Percentiles rank a stretch among this genome's conserved stretches.
These are phyloP conservation scores for Leccinum imitatum DNA, from an alignment of 768 basidiomycete species.

Conservation along the genomic window DNA sequence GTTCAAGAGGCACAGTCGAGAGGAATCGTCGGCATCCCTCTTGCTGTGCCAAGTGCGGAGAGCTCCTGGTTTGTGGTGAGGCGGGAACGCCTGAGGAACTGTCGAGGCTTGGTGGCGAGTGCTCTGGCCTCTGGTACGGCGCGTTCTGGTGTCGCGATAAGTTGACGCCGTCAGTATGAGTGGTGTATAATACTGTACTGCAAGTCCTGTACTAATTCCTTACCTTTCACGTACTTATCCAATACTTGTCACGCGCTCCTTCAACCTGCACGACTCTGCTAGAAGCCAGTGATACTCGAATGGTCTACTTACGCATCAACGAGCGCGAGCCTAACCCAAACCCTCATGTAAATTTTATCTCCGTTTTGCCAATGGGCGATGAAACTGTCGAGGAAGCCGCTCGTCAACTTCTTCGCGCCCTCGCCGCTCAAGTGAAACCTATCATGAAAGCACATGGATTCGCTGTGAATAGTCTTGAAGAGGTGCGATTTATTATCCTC, in stretches of 20 bases:
- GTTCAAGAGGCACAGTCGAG: constrained; percentile 55
- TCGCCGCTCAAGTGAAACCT: constrained; percentile 82
- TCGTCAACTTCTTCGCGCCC: constrained; percentile 67
- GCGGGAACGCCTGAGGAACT: constrained; percentile 58
- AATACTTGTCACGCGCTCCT: not conserved
- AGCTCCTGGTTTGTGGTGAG: constrained; percentile 82
- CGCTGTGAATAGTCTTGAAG: constrained; percentile 74
- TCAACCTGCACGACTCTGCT: not conserved
- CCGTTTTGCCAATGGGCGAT: constrained; percentile 47
- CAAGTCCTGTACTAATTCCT: not conserved
- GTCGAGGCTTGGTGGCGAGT: constrained; percentile 56
- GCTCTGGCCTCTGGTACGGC: constrained; percentile 38
- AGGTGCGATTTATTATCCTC: constrained; percentile 45
- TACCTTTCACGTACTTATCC: not conserved
- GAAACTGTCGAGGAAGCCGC: constrained; percentile 57
- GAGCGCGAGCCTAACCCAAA: constrained; percentile 72
- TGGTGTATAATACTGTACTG: not conserved
- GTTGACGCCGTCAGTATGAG: constrained; percentile 4
- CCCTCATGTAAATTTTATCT: constrained; percentile 74
- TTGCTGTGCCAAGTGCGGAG: constrained; percentile 72
- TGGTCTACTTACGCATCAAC: constrained; percentile 78
- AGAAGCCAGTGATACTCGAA: not conserved
- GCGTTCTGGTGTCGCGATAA: constrained; percentile 28
- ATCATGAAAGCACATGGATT: constrained; percentile 82
- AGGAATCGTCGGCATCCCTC: constrained; percentile 60